Percentiles rank a stretch among this genome's conserved stretches.
These are phyloP conservation scores for Lipomyces kockii DNA, from an alignment of 805 yeast species.

Conservation along the genomic window DNA sequence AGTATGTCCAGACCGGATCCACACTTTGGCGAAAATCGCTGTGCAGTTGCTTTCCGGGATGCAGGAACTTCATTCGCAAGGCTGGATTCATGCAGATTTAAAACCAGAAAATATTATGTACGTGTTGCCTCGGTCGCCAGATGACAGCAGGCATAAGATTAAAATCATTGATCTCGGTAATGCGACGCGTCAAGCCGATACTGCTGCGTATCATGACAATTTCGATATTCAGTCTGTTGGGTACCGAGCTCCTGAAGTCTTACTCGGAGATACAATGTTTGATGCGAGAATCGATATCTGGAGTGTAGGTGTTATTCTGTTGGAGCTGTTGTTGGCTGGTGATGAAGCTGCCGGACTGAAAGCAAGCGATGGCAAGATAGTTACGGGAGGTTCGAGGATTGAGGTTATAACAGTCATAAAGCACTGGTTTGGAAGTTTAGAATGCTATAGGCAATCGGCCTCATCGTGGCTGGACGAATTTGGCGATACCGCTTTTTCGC, in stretches of 20 bases:
- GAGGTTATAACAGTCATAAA: slow-evolving; percentile 6
- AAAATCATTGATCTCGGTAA: slow-evolving; percentile 40
- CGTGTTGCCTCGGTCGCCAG: not conserved
- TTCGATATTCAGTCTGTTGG: slow-evolving; percentile 39
- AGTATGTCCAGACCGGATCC: slow-evolving; percentile 28
- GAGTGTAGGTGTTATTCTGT: slow-evolving; percentile 39
- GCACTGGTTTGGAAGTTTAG: slow-evolving; percentile 22
- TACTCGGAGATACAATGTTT: slow-evolving; percentile 38
- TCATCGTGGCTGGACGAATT: slow-evolving; percentile 5
- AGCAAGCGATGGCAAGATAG: slow-evolving; percentile 12
- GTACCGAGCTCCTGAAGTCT: slow-evolving; percentile 41
- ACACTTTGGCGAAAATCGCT: slow-evolving; percentile 37
- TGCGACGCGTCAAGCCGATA: slow-evolving; percentile 23
- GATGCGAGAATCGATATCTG: slow-evolving; percentile 39
- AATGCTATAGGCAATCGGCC: slow-evolving; percentile 13
- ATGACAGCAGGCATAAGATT: slow-evolving; percentile 12
- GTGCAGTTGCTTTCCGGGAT: slow-evolving; percentile 37
- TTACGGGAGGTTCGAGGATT: slow-evolving; percentile 16
- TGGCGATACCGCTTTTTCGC: not conserved
- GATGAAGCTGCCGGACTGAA: not conserved
- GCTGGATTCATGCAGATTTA: slow-evolving; percentile 39
- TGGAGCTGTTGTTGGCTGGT: slow-evolving; percentile 34
- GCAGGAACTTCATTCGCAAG: slow-evolving; percentile 34
- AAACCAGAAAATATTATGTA: slow-evolving; percentile 40
- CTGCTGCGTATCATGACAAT: slow-evolving; percentile 33